A percentile compares a stretch with the other conserved stretches of the same genome.
These are phyloP conservation scores for Agaricus blazei DNA, from an alignment of 768 basidiomycete genomes.

Conservation along the genomic window DNA sequence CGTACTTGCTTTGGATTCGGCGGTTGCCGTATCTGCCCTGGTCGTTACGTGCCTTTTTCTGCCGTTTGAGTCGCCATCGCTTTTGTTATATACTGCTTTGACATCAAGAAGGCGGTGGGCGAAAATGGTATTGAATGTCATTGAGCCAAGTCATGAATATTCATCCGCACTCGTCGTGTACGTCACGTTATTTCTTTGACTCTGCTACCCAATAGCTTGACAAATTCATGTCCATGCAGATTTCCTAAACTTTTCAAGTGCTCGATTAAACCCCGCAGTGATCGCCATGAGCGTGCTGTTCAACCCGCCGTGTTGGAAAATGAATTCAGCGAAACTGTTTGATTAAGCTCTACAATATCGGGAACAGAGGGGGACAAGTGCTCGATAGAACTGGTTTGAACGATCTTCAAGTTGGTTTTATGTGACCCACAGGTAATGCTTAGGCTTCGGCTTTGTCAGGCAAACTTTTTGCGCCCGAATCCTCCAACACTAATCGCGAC, in stretches of 20 bases:
- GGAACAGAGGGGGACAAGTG: too few species aligned
- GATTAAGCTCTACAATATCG: too few species aligned
- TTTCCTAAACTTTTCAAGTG: constrained; percentile 16
- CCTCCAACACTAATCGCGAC: too few species aligned
- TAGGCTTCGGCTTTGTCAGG: too few species aligned
- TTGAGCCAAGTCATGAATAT: constrained; percentile 11
- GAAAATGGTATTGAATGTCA: constrained; percentile 9
- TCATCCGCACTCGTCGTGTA: constrained; percentile 16
- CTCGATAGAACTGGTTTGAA: too few species aligned
- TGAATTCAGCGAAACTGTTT: not conserved
- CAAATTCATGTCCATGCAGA: constrained; percentile 1
- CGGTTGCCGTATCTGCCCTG: constrained; percentile 24
- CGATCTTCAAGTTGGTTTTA: too few species aligned
- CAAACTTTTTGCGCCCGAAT: too few species aligned
- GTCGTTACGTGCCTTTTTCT: constrained; percentile 19
- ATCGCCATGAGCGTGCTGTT: constrained; percentile 13
- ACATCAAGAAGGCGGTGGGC: constrained; percentile 20
- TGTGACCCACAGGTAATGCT: too few species aligned
- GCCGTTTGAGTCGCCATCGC: constrained; percentile 22
- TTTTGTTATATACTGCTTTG: constrained; percentile 17
- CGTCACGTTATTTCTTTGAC: not conserved
- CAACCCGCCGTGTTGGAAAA: constrained; percentile 10
- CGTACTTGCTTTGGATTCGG: constrained; percentile 24
- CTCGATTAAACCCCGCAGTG: constrained; percentile 16
- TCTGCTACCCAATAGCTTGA: not conserved